Conservation (phyloP, 2,329 filamentous ascomycete species). For the Colletotrichum euphorbiae region DNA sequence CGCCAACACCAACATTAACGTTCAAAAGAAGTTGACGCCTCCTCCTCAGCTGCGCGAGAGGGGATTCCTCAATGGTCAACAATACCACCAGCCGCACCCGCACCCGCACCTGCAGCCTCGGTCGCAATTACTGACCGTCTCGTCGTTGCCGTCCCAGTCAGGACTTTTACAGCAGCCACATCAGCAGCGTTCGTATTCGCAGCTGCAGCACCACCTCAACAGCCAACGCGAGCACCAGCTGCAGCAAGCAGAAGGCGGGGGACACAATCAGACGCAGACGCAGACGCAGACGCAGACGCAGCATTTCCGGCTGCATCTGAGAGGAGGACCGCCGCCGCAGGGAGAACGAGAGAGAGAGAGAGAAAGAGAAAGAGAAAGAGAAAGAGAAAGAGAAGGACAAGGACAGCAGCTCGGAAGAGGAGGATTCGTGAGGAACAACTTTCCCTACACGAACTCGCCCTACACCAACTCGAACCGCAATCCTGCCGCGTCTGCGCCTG, state of each 20-base stretch:
- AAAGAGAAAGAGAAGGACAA: neutral
- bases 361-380: neutral
- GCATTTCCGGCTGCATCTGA: slow-evolving; percentile 20
- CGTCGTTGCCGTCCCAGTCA: neutral
- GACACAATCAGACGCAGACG: too few relatives aligned
- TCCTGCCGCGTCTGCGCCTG: neutral
- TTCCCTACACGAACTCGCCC: slow-evolving; percentile 12
- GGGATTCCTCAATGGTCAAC: slow-evolving; percentile 19
- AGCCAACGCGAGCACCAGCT: neutral
- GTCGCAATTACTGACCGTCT: neutral
- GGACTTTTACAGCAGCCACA: neutral
- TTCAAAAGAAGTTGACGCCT: slow-evolving; percentile 35
- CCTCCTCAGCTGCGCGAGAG: slow-evolving; percentile 36
- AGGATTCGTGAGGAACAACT: neutral
- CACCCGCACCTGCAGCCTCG: neutral
- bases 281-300: neutral
- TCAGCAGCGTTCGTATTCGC: neutral
- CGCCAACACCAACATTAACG: neutral
- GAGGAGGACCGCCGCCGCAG: neutral
- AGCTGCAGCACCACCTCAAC: slow-evolving; percentile 13
- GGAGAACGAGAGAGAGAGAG: neutral
- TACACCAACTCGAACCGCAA: slow-evolving; percentile 20
- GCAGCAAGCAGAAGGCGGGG: neutral
- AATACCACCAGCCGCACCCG: slow-evolving; percentile 7
- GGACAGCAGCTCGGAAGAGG: neutral